Evolutionary conservation across 1,284 basidiomycete genomes (phyloP).

Genomic region (Chalciporus sp.): DNA sequence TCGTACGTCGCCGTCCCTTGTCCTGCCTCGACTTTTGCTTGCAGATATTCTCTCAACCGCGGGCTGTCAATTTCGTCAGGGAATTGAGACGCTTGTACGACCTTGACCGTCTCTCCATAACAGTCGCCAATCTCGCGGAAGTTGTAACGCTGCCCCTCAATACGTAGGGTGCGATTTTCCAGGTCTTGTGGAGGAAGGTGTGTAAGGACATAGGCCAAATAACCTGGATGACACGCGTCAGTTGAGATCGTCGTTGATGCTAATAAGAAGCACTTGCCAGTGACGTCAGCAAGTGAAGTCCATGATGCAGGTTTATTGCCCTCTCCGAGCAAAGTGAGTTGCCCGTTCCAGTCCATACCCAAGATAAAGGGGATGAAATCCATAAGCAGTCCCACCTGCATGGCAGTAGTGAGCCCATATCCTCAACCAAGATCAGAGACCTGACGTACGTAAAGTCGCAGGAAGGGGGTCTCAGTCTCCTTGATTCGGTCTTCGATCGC

Average conservation of each 20-base stretch:
- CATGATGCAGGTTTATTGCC: constrained; percentile 30
- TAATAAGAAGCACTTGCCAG: constrained; percentile 7
- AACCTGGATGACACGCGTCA: constrained; percentile 18
- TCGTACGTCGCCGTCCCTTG: constrained; percentile 14
- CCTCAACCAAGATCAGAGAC: not conserved
- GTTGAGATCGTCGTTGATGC: not conserved
- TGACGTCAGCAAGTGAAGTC: constrained; percentile 34
- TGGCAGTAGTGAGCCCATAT: not conserved
- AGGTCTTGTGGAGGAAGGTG: constrained; percentile 26
- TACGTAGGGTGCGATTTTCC: constrained; percentile 28
- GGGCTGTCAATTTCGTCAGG: constrained; percentile 15
- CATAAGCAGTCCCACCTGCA: constrained; percentile 19
- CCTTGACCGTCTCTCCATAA: constrained; percentile 15
- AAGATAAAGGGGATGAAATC: constrained; percentile 21
- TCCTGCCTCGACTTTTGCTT: constrained; percentile 17
- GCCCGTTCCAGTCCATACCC: constrained; percentile 21
- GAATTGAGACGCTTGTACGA: constrained; percentile 6
- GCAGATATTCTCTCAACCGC: constrained; percentile 20
- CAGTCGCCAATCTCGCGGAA: constrained; percentile 9
- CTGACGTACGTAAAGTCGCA: constrained; percentile 31
- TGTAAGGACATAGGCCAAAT: constrained; percentile 35
- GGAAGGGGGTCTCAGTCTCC: constrained; percentile 27
- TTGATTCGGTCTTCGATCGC: constrained; percentile 19
- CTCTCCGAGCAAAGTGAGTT: constrained; percentile 29
- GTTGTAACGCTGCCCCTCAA: constrained; percentile 33